Conservation (phyloP, 192 early-diverging fungal species). For the Fimicolochytrium jonesii region DNA sequence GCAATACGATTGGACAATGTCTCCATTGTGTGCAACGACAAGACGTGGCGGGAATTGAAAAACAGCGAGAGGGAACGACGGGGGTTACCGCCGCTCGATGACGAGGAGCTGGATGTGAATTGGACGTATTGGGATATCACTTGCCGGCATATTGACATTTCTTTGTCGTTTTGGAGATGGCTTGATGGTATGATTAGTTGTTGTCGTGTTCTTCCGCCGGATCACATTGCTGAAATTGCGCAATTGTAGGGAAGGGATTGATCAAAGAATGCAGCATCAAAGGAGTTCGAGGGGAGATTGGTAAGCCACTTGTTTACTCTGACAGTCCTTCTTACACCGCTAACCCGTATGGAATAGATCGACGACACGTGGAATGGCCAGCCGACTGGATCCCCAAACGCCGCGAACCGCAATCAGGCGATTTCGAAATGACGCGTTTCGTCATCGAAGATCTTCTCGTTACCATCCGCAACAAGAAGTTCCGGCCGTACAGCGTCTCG, state of each 20-base stretch:
- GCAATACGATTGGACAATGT: slow-evolving; percentile 86
- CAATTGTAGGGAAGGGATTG: slow-evolving; percentile 40
- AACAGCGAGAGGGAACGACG: slow-evolving; percentile 5
- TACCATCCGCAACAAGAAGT: slow-evolving; percentile 79
- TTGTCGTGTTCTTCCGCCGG: not conserved
- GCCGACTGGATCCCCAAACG: slow-evolving; percentile 58
- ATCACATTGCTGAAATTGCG: no score
- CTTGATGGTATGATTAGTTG: slow-evolving; percentile 66
- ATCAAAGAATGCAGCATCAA: slow-evolving; percentile 78
- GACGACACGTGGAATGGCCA: slow-evolving; percentile 76
- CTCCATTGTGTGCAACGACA: slow-evolving; percentile 39
- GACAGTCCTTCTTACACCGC: no score
- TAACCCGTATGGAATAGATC: no score
- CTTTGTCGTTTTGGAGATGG: slow-evolving; percentile 83
- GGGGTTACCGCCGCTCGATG: slow-evolving; percentile 8
- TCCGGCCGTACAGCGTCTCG: slow-evolving; percentile 81
- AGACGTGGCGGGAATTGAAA: slow-evolving; percentile 37
- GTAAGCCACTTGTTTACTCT: slow-evolving; percentile 28
- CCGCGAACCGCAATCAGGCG: slow-evolving; percentile 61
- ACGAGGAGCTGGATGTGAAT: slow-evolving; percentile 60
- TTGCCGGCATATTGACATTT: slow-evolving; percentile 76
- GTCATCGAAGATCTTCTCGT: slow-evolving; percentile 83
- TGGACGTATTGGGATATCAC: slow-evolving; percentile 86
- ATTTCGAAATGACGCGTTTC: slow-evolving; percentile 81
- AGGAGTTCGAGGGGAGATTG: slow-evolving; percentile 81